These are phyloP conservation scores for Ceratobasidium sp. DNA, from an alignment of 1,284 basidiomycete genomes.

Conservation along the genomic window DNA sequence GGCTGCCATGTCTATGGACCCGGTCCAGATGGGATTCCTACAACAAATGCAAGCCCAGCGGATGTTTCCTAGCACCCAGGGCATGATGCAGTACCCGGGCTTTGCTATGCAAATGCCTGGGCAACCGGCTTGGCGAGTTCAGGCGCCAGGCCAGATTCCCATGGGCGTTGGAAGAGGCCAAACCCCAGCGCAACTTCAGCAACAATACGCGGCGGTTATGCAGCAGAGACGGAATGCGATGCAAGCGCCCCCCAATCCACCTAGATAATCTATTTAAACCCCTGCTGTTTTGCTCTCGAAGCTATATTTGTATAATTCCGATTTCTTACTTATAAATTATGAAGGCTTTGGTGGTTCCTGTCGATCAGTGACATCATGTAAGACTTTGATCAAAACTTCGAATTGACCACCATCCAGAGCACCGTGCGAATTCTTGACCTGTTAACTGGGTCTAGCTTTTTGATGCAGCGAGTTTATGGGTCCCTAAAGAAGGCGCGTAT, in stretches of 20 bases:
- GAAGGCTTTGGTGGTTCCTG: neutral
- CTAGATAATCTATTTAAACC: neutral
- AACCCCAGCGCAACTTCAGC: neutral
- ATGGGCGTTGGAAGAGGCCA: conserved; percentile 26
- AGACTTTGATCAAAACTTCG: neutral
- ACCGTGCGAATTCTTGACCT: neutral
- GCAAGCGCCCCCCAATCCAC: conserved; percentile 32
- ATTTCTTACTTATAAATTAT: conserved; percentile 16
- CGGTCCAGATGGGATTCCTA: conserved; percentile 20
- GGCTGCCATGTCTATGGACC: conserved; percentile 12
- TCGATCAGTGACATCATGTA: neutral
- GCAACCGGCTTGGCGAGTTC: conserved; percentile 20
- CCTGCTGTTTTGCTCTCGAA: neutral
- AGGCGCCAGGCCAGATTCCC: conserved; percentile 22
- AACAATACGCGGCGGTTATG: neutral
- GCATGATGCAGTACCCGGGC: conserved; percentile 27
- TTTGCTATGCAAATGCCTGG: conserved; percentile 23
- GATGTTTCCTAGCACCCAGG: conserved; percentile 14
- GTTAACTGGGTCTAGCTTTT: neutral
- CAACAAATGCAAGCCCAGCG: conserved; percentile 16
- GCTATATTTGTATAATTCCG: neutral
- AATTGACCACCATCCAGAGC: neutral
- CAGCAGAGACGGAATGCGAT: conserved; percentile 21
- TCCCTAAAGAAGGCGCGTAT: neutral
- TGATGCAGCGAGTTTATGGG: neutral